A percentile compares a stretch with the other conserved stretches of the same genome.
Conservation (phyloP, 2,329 filamentous ascomycete species). For the Truncatella angustata region DNA sequence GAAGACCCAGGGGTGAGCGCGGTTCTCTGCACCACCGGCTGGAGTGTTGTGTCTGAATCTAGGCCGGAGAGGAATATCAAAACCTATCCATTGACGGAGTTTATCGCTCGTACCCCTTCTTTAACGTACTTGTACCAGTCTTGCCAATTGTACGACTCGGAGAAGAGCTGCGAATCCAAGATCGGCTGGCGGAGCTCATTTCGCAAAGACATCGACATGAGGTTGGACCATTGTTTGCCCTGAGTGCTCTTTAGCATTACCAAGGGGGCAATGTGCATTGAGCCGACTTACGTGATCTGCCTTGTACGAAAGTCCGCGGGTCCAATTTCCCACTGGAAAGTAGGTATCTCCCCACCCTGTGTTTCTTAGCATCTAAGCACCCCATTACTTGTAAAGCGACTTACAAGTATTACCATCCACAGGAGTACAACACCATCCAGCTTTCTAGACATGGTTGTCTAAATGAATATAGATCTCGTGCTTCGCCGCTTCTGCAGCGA, state of each 20-base stretch:
- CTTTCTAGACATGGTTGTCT: constrained; percentile 60
- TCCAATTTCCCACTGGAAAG: constrained; percentile 59
- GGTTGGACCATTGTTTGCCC: constrained; percentile 44
- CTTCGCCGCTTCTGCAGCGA: constrained; percentile 54
- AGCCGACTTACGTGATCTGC: constrained; percentile 40
- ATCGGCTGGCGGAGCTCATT: constrained; percentile 50
- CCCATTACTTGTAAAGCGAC: not conserved
- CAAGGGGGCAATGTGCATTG: not conserved
- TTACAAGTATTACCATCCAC: constrained; percentile 52
- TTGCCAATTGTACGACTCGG: constrained; percentile 50
- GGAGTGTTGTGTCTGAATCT: constrained; percentile 52
- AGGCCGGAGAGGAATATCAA: constrained; percentile 59
- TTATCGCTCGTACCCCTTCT: constrained; percentile 49
- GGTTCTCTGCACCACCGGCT: constrained; percentile 46
- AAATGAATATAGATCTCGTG: constrained; percentile 58
- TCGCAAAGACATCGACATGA: constrained; percentile 50
- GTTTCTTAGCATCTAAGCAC: not conserved
- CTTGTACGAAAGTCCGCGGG: constrained; percentile 59
- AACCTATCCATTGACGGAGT: constrained; percentile 46
- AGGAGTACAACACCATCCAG: constrained; percentile 55
- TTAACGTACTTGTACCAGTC: constrained; percentile 51
- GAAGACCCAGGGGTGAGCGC: constrained; percentile 43
- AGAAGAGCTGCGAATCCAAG: constrained; percentile 24
- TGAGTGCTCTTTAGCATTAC: constrained; percentile 8
- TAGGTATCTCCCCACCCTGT: constrained; percentile 56